A percentile compares a stretch with the other conserved stretches of the same genome.
Evolutionary conservation across 2,329 filamentous ascomycete genomes (phyloP).

Genomic region (Metarhizium guizhouense): DNA sequence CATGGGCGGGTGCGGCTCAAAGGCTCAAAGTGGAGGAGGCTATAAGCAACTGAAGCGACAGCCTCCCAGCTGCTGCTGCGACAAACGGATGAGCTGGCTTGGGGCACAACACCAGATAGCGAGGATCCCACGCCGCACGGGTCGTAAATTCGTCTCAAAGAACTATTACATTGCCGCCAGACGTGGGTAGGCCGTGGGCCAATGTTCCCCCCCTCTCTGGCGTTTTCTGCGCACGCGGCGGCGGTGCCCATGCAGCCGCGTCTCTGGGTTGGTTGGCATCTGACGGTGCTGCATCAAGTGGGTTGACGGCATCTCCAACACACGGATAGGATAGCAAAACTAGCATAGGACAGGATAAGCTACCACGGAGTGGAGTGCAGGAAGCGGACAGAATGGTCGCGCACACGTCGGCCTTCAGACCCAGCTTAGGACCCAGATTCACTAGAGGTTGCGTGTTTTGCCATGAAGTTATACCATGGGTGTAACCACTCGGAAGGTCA

Average conservation of each 20-base stretch:
- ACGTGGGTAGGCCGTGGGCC: constrained; percentile 5
- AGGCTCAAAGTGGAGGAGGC: not conserved
- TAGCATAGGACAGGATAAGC: not conserved
- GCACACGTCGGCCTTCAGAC: not conserved
- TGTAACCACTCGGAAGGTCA: not conserved
- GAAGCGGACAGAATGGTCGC: not conserved
- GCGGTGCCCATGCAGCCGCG: constrained; percentile 4
- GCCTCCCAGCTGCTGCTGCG: not conserved
- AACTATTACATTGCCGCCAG: constrained; percentile 2
- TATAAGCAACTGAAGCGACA: not conserved
- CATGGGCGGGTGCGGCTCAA: constrained; percentile 8
- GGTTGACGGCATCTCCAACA: constrained; percentile 8
- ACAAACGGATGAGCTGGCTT: not conserved
- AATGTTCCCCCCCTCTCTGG: constrained; percentile 4
- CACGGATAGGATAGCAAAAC: not conserved
- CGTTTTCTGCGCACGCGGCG: constrained; percentile 4
- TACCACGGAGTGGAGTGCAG: constrained; percentile 5
- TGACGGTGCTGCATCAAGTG: constrained; percentile 10
- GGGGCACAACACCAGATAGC: not conserved
- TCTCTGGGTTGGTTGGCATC: constrained; percentile 7
- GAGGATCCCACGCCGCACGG: not conserved
- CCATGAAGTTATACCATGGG: not conserved
- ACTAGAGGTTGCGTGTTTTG: no score
- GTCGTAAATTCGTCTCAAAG: not conserved
- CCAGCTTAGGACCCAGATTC: not conserved